Evolutionary conservation across 2,329 filamentous ascomycete genomes (phyloP).

Genomic region (Chaetomium olivaceum): DNA sequence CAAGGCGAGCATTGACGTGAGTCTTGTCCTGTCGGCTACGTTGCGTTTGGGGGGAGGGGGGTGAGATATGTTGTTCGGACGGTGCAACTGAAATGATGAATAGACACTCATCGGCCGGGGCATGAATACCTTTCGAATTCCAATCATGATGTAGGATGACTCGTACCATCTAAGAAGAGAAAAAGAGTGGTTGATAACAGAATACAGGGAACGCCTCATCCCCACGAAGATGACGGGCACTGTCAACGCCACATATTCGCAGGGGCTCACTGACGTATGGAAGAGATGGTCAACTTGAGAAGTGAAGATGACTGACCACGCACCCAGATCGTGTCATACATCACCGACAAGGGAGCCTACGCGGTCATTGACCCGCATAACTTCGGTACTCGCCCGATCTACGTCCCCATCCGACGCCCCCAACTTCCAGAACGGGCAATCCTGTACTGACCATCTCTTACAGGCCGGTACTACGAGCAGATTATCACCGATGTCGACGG

Average conservation of each 20-base stretch:
- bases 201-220: slow-evolving; percentile 54
- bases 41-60: not conserved
- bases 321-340: slow-evolving; percentile 37
- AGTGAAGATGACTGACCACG: slow-evolving; percentile 33
- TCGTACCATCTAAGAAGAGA: not conserved
- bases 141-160: slow-evolving; percentile 52
- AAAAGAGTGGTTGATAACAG: slow-evolving; percentile 34
- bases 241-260: slow-evolving; percentile 36
- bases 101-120: slow-evolving; percentile 53
- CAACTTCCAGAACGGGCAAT: not conserved
- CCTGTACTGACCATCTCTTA: not conserved
- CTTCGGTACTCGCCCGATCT: slow-evolving; percentile 42
- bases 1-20: slow-evolving; percentile 44
- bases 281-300: not conserved
- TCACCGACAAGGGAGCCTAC: slow-evolving; percentile 37
- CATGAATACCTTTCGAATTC: slow-evolving; percentile 60
- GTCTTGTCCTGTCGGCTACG: slow-evolving; percentile 21
- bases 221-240: slow-evolving; percentile 47
- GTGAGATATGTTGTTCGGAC: slow-evolving; percentile 29
- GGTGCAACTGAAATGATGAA: not conserved
- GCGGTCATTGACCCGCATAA: slow-evolving; percentile 58
- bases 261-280: slow-evolving; percentile 41
- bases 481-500: slow-evolving; percentile 55
- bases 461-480: slow-evolving; percentile 49
- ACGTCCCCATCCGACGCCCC: too few species aligned